These are phyloP conservation scores for Boletus vermiculosoides DNA, from an alignment of 768 basidiomycete genomes.

Conservation along the genomic window DNA sequence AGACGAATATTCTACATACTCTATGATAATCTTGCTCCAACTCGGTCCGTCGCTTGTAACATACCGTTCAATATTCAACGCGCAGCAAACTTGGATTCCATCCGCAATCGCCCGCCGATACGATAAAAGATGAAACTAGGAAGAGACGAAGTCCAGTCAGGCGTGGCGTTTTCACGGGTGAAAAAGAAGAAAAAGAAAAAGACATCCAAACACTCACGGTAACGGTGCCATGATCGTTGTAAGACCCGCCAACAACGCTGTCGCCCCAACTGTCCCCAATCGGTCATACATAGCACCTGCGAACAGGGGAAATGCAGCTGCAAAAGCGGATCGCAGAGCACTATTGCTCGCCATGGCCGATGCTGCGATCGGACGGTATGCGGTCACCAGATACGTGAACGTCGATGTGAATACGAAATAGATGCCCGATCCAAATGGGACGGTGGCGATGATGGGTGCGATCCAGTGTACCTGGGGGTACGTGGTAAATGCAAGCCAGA, in stretches of 20 bases:
- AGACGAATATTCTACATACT: too few species aligned
- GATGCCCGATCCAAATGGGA: slow-evolving; percentile 54
- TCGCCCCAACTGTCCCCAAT: slow-evolving; percentile 69
- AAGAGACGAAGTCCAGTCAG: not conserved
- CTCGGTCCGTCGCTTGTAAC: not conserved
- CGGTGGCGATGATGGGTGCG: slow-evolving; percentile 43
- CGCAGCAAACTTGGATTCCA: slow-evolving; percentile 42
- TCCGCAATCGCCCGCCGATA: slow-evolving; percentile 45
- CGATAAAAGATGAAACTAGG: slow-evolving; percentile 47
- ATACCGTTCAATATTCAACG: slow-evolving; percentile 10
- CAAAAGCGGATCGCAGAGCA: slow-evolving; percentile 47
- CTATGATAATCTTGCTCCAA: too few species aligned
- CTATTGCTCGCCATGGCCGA: slow-evolving; percentile 70
- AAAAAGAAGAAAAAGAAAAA: not conserved
- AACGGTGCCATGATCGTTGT: slow-evolving; percentile 60
- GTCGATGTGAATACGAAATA: slow-evolving; percentile 66
- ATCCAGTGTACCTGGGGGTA: slow-evolving; percentile 48
- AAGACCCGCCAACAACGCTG: slow-evolving; percentile 67
- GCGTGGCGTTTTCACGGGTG: not conserved
- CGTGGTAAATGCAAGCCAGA: slow-evolving; percentile 57
- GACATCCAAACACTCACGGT: slow-evolving; percentile 41
- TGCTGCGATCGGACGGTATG: slow-evolving; percentile 50
- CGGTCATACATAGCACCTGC: slow-evolving; percentile 49
- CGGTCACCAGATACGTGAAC: slow-evolving; percentile 58
- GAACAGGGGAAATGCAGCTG: slow-evolving; percentile 52